phyloP scores from a whole-genome alignment of 306 rosid species.

The Albizia julibrissin region DNA sequence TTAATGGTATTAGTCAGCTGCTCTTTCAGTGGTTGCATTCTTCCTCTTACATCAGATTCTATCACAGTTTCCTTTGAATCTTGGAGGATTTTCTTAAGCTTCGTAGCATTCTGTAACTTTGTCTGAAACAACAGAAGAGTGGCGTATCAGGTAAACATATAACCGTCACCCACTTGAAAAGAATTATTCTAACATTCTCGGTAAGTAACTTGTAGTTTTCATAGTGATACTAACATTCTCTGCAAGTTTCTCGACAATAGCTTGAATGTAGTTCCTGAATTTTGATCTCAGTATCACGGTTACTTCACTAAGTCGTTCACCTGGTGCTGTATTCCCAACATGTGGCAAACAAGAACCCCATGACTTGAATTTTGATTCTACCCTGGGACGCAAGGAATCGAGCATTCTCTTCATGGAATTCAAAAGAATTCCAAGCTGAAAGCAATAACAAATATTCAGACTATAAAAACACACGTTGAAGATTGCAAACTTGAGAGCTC shows the following conservation, averaged over 20 bases:
- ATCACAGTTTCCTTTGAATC: conserved; percentile 84
- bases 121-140: conserved; percentile 54
- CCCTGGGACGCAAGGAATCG: conserved; percentile 76
- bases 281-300: conserved; percentile 95
- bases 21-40: conserved; percentile 85
- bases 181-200: neutral
- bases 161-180: conserved; percentile 7
- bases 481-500: conserved; percentile 11
- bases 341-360: conserved; percentile 95
- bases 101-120: conserved; percentile 80
- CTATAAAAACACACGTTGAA: conserved; percentile 9
- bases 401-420: conserved; percentile 95
- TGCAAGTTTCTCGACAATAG: conserved; percentile 81
- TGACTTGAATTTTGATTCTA: conserved; percentile 87
- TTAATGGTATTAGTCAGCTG: conserved; percentile 70
- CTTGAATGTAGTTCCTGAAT: conserved; percentile 88
- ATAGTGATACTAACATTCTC: conserved; percentile 75
- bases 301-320: conserved; percentile 97
- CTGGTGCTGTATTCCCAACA: conserved; percentile 78
- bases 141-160: conserved; percentile 28
- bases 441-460: conserved; percentile 30
- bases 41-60: conserved; percentile 78
- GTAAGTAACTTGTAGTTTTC: conserved; percentile 14
- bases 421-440: conserved; percentile 85
- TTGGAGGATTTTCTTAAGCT: conserved; percentile 90